Percentiles rank a stretch among this genome's conserved stretches.
Evolutionary conservation across 768 basidiomycete genomes (phyloP).

Genomic region (Kwoniella pini): DNA sequence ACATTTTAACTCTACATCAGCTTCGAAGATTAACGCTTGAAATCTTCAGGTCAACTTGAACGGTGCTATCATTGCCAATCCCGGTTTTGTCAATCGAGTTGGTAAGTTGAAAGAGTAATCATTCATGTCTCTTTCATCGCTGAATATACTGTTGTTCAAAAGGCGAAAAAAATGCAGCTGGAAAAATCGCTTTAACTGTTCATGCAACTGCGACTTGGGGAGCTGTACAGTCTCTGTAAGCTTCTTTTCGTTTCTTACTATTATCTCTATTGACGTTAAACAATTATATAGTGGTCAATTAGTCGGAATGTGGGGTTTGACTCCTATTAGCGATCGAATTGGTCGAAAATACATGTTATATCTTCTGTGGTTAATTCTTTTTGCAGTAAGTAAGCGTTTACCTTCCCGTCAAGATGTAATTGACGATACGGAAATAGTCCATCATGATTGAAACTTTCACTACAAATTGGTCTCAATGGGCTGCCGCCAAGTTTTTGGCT

Average conservation of each 20-base stretch:
- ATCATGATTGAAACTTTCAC: constrained; percentile 22
- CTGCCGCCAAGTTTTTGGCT: constrained; percentile 21
- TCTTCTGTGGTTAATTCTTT: constrained; percentile 23
- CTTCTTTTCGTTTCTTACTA: not conserved
- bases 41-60: constrained; percentile 19
- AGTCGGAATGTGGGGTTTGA: constrained; percentile 21
- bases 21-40: not conserved
- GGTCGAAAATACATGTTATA: constrained; percentile 26
- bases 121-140: too few relatives aligned
- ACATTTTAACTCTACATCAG: not conserved
- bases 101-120: too few relatives aligned
- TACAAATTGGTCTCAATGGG: constrained; percentile 19
- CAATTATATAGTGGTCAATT: constrained; percentile 14
- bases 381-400: constrained; percentile 17
- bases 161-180: constrained; percentile 10
- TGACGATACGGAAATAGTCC: too few relatives aligned
- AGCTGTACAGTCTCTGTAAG: constrained; percentile 22
- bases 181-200: constrained; percentile 8
- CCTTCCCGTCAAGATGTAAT: too few relatives aligned
- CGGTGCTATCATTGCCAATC: constrained; percentile 31
- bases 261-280: not conserved
- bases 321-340: constrained; percentile 16
- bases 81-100: constrained; percentile 18
- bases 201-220: constrained; percentile 17
- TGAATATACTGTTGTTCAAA: too few relatives aligned